Base-by-base conservation (phyloP, 2,329 filamentous ascomycete species). In the Pezicula radicicola region DNA sequence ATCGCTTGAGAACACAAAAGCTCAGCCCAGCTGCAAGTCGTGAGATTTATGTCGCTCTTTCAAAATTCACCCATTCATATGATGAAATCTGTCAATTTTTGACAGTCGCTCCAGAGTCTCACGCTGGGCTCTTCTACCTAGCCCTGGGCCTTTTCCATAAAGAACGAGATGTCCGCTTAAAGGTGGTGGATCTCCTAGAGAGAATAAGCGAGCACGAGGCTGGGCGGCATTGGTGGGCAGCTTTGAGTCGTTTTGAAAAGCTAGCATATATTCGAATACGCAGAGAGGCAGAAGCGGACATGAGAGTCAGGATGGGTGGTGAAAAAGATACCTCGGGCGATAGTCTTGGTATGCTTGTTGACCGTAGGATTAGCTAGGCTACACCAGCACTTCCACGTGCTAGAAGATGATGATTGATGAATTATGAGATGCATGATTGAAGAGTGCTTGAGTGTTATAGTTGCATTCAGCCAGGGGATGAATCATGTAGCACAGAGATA, bases 91-190 rank as follows among this genome's bases (percentile, higher is more conserved):
- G 88, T 62, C 85, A 96, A 53, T 77, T 96, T 6, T 78, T 96
- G 6, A 86, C 84, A 27, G 88, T 94, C 6, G 86, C 91, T 6
- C 91, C 91, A 7, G 91, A 96, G 71, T 89, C 84, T 27, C 90
- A 94, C 62, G 89, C 88, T 1, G 94, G 91, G 0, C 78, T 97
- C 3, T 97, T 97, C 68, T 96, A 97, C 63, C 73, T 99, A 25
- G 89, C 88, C 5, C 80, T 97, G 48, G 94, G 94, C 0, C 76
- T 99, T 6, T 97, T 97, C 68, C 94, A 99, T 73, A 91, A 91
- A 50, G 85, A 92, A 58, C 77, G 79, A 35, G 87, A 91, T 48
- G 92, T 97, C 10, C 80, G 94, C 35, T 72, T 87, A 60, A 84
- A 84, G 50, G 89, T 90, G 2, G 87, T 90, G 1, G 89, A 89